A percentile compares a stretch with the other conserved stretches of the same genome.
phyloP scores from a whole-genome alignment of 495 filamentous ascomycete species.

The Echria macrotheca region DNA sequence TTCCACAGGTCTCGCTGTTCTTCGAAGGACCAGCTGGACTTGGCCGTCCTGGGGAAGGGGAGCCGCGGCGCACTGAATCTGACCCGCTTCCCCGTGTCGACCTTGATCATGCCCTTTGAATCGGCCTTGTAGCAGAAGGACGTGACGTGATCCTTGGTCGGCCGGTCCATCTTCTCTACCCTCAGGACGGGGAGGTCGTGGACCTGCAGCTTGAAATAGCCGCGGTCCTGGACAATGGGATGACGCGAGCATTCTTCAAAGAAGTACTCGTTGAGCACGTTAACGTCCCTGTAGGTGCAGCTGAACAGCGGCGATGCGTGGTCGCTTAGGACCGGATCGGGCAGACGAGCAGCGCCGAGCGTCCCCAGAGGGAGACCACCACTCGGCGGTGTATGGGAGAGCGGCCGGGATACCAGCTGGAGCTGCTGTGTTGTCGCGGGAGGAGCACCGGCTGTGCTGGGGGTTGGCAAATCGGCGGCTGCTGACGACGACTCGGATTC shows the following conservation, averaged over 20 bases:
- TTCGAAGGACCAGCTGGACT: slow-evolving; percentile 20
- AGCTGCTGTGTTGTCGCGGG: too few species aligned
- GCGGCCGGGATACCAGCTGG: too few species aligned
- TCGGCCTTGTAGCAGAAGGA: slow-evolving; percentile 27
- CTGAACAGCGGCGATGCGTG: slow-evolving; percentile 23
- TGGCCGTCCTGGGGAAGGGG: slow-evolving; percentile 18
- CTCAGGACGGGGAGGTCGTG: slow-evolving; percentile 18
- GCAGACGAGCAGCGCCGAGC: background rate
- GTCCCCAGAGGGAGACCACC: background rate
- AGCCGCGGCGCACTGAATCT: slow-evolving; percentile 19
- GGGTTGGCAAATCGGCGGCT: too few species aligned
- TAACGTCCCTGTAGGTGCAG: slow-evolving; percentile 27
- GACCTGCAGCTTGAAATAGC: slow-evolving; percentile 32
- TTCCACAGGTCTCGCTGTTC: slow-evolving; percentile 30
- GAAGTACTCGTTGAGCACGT: slow-evolving; percentile 26
- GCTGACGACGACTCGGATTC: too few species aligned
- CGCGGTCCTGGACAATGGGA: slow-evolving; percentile 20
- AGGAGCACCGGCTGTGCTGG: too few species aligned
- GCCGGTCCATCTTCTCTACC: slow-evolving; percentile 18
- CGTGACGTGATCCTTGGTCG: slow-evolving; percentile 23
- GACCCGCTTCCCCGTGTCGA: slow-evolving; percentile 23
- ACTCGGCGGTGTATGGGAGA: background rate
- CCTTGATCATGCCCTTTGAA: slow-evolving; percentile 23
- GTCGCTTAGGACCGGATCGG: slow-evolving; percentile 10
- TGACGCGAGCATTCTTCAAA: slow-evolving; percentile 27